These are phyloP conservation scores for Ceratocystis ficicola DNA, from an alignment of 2,329 filamentous ascomycete genomes.

Conservation along the genomic window DNA sequence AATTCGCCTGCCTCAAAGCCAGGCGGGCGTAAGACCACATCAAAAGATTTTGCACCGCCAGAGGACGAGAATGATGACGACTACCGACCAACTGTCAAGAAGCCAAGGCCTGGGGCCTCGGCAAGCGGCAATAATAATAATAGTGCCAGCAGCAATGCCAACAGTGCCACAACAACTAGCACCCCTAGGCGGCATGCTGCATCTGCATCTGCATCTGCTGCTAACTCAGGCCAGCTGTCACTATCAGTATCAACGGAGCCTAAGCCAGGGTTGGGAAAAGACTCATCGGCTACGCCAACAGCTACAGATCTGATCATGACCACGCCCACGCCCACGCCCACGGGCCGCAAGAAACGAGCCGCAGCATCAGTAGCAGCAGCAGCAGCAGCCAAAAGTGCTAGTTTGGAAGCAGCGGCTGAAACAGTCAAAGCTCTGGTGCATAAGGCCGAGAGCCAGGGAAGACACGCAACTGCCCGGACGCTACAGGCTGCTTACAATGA, in stretches of 20 bases:
- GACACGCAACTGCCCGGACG: slow-evolving; percentile 51
- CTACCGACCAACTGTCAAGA: slow-evolving; percentile 18
- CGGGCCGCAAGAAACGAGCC: slow-evolving; percentile 13
- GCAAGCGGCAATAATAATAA: slow-evolving; percentile 15
- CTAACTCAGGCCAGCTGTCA: background rate
- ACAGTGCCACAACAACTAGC: slow-evolving; percentile 23
- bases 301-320: slow-evolving; percentile 14
- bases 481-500: slow-evolving; percentile 50
- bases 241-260: background rate
- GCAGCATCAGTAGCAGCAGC: slow-evolving; percentile 22
- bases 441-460: slow-evolving; percentile 43
- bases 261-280: slow-evolving; percentile 5
- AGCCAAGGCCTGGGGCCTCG: background rate
- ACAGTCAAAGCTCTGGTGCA: slow-evolving; percentile 44
- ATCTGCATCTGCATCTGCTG: slow-evolving; percentile 12
- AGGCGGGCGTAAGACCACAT: slow-evolving; percentile 6
- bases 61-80: slow-evolving; percentile 16
- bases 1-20: slow-evolving; percentile 9
- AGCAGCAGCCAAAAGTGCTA: slow-evolving; percentile 17
- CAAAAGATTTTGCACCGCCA: slow-evolving; percentile 5
- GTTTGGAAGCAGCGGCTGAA: slow-evolving; percentile 18
- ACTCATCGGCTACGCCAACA: background rate
- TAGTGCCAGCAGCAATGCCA: slow-evolving; percentile 23
- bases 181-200: slow-evolving; percentile 4
- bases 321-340: background rate